Evolutionary conservation across 257 asterid species (phyloP).

Genomic region (Fraxinus pennsylvanica): DNA sequence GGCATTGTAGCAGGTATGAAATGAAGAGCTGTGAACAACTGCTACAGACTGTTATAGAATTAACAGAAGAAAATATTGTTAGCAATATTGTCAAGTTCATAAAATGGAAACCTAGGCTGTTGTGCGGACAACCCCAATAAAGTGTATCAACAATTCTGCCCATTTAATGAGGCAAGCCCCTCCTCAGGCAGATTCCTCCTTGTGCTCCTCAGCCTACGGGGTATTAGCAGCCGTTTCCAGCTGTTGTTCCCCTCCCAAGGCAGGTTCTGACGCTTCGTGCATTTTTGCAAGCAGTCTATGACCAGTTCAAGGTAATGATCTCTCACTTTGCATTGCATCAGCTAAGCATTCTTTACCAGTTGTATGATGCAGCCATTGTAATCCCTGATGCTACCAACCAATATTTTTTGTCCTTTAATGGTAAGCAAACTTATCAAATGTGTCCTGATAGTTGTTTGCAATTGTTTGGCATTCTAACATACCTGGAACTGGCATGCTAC

Average conservation of each 20-base stretch:
- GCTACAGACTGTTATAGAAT: neutral
- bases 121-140: neutral
- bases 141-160: neutral
- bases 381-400: neutral
- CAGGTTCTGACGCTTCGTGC: neutral
- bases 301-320: neutral
- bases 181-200: no score
- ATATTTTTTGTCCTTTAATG: neutral
- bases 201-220: no score
- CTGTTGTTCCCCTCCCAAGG: no score
- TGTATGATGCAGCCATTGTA: neutral
- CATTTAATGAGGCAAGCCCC: neutral
- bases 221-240: no score
- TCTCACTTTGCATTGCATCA: neutral
- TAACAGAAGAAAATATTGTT: neutral
- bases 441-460: neutral
- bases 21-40: neutral
- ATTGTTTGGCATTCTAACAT: neutral
- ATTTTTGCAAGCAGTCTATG: neutral
- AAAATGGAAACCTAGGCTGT: neutral
- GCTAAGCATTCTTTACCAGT: neutral
- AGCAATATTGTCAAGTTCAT: neutral
- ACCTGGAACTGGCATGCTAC: neutral
- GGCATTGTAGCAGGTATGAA: neutral
- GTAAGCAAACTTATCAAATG: slow-evolving; percentile 11